Conservation (phyloP, 2,329 filamentous ascomycete species). For the Fusarium agapanthi region DNA sequence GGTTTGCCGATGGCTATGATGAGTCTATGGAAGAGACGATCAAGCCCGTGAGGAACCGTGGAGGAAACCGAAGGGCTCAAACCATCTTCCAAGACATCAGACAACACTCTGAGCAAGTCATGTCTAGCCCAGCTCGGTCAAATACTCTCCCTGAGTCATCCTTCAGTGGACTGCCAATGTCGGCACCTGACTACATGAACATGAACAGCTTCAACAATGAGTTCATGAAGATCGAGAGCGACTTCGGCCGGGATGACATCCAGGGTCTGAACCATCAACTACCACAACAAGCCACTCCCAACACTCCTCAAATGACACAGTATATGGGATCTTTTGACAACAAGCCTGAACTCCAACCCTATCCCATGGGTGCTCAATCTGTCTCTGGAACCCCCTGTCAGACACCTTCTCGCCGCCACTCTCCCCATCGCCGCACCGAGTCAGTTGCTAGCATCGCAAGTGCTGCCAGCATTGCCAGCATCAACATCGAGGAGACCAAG, state of each 20-base stretch:
- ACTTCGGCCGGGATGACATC: conserved; percentile 48
- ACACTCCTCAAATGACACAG: conserved; percentile 57
- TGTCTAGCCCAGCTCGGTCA: conserved; percentile 65
- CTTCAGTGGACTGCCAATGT: conserved; percentile 62
- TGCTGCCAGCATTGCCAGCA: conserved; percentile 67
- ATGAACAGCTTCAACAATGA: conserved; percentile 59
- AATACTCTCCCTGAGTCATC: conserved; percentile 57
- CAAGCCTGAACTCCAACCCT: conserved; percentile 52
- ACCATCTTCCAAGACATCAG: conserved; percentile 68
- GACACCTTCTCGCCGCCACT: conserved; percentile 34
- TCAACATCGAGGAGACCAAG: conserved; percentile 72
- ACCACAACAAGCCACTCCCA: conserved; percentile 63
- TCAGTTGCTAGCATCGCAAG: conserved; percentile 67
- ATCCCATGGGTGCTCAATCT: conserved; percentile 31
- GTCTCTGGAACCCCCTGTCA: conserved; percentile 29
- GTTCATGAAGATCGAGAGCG: conserved; percentile 51
- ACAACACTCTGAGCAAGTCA: conserved; percentile 61
- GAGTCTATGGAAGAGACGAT: conserved; percentile 74
- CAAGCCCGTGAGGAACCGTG: conserved; percentile 60
- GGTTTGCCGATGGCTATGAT: conserved; percentile 70
- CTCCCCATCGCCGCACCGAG: conserved; percentile 64
- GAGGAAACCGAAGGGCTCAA: conserved; percentile 54
- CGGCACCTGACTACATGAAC: conserved; percentile 65
- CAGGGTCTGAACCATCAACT: conserved; percentile 48
- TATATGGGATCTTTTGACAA: conserved; percentile 55